These are phyloP conservation scores for Juglanconis sp. DNA, from an alignment of 2,329 filamentous ascomycete species.

Conservation along the genomic window DNA sequence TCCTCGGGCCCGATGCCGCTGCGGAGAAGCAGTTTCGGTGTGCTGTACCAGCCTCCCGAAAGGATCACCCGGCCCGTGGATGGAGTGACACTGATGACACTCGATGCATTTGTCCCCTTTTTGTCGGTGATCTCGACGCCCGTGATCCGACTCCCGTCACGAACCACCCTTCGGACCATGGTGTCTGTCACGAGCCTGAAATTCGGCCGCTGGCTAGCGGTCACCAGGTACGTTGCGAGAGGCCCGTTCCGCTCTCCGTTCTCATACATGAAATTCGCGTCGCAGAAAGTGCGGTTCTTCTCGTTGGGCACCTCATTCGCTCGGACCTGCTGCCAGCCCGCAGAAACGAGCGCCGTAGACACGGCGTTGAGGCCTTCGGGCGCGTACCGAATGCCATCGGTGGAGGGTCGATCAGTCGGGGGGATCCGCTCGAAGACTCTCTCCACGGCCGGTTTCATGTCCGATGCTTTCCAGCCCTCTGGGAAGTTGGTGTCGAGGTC, in stretches of 20 bases:
- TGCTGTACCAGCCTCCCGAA: constrained; percentile 59
- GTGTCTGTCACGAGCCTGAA: constrained; percentile 62
- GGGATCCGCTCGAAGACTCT: constrained; percentile 62
- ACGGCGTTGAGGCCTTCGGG: constrained; percentile 39
- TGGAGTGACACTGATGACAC: constrained; percentile 54
- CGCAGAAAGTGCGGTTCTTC: constrained; percentile 60
- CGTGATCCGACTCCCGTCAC: constrained; percentile 54
- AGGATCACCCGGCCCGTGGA: constrained; percentile 58
- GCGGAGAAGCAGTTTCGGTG: constrained; percentile 59
- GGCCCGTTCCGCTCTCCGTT: constrained; percentile 62
- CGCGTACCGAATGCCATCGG: constrained; percentile 54
- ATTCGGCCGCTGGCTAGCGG: constrained; percentile 53
- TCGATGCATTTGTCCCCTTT: constrained; percentile 41
- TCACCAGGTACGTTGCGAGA: constrained; percentile 63
- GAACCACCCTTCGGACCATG: constrained; percentile 57
- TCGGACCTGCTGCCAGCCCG: constrained; percentile 57
- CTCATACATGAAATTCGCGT: constrained; percentile 62
- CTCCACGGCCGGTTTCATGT: constrained; percentile 53
- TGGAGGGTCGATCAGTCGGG: constrained; percentile 58
- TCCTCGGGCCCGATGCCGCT: constrained; percentile 60
- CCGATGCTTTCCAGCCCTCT: constrained; percentile 64
- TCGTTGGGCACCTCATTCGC: constrained; percentile 54
- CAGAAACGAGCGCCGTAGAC: constrained; percentile 51
- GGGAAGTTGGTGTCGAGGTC: constrained; percentile 58
- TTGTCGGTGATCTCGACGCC: constrained; percentile 55